Evolutionary conservation across 2,329 filamentous ascomycete genomes (phyloP).

Genomic region (Trichoderma aggressivum): DNA sequence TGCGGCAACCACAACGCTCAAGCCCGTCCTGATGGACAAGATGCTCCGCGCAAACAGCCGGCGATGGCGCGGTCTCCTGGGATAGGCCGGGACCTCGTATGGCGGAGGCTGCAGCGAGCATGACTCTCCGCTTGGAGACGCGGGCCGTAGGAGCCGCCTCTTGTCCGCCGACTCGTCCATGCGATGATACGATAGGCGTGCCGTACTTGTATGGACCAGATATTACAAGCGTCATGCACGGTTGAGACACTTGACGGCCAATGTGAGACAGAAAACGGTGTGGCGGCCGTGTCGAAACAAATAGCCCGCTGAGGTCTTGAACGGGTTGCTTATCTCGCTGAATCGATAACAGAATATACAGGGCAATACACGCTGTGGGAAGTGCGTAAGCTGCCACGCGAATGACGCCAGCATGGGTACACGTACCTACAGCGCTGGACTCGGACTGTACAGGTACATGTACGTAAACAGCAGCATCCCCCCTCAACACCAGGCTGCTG

Average conservation of each 20-base stretch:
- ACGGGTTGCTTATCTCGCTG: background rate
- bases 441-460: background rate
- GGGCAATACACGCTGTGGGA: background rate
- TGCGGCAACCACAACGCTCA: constrained; percentile 9
- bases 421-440: background rate
- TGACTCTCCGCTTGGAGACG: background rate
- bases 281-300: background rate
- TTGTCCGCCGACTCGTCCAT: background rate
- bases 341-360: background rate
- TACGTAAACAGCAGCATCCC: background rate
- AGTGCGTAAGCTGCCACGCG: background rate
- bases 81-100: constrained; percentile 13
- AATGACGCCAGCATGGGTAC: background rate
- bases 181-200: background rate
- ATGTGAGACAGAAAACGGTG: background rate
- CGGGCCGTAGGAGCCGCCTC: background rate
- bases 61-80: background rate
- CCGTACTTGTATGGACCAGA: background rate
- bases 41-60: constrained; percentile 7
- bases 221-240: background rate
- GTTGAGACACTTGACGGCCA: background rate
- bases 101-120: constrained; percentile 8
- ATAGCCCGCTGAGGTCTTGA: background rate
- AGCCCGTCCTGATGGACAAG: constrained; percentile 6
- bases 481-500: background rate